These are phyloP conservation scores for Arthrobotrys conoides DNA, from an alignment of 2,329 filamentous ascomycete species.

Conservation along the genomic window DNA sequence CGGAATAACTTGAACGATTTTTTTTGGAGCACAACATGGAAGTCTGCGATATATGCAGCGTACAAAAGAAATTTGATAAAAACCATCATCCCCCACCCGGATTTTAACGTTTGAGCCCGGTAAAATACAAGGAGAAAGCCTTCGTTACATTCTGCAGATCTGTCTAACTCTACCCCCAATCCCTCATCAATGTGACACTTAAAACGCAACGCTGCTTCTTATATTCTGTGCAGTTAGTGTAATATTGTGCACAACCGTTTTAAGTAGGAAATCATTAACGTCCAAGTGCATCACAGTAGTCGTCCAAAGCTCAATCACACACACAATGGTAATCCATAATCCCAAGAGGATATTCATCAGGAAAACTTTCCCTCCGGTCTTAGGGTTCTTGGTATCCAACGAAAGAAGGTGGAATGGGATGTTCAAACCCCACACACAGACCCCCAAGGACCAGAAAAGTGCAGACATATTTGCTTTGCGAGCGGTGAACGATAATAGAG, in stretches of 20 bases:
- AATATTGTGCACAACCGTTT: slow-evolving; percentile 28
- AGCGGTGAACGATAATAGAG: slow-evolving; percentile 33
- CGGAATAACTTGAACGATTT: too few species aligned
- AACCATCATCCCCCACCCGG: not conserved
- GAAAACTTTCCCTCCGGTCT: slow-evolving; percentile 49
- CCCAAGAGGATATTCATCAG: slow-evolving; percentile 47
- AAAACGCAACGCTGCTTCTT: slow-evolving; percentile 20
- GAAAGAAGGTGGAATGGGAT: slow-evolving; percentile 40
- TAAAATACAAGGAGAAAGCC: not conserved
- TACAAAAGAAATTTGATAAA: not conserved
- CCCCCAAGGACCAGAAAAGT: slow-evolving; percentile 41
- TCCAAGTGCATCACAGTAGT: slow-evolving; percentile 33
- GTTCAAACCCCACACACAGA: slow-evolving; percentile 41
- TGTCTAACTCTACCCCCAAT: not conserved
- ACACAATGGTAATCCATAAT: slow-evolving; percentile 40
- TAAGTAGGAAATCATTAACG: slow-evolving; percentile 24
- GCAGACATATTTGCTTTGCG: slow-evolving; percentile 33
- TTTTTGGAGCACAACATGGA: too few species aligned
- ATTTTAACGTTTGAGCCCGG: not conserved
- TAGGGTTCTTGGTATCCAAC: slow-evolving; percentile 40
- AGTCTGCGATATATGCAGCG: too few species aligned
- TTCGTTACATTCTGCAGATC: slow-evolving; percentile 10
- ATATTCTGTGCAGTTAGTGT: slow-evolving; percentile 26
- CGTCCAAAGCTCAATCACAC: slow-evolving; percentile 38
- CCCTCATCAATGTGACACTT: not conserved